These are phyloP conservation scores for Fusarium sororula DNA, from an alignment of 2,329 filamentous ascomycete species.

Conservation along the genomic window DNA sequence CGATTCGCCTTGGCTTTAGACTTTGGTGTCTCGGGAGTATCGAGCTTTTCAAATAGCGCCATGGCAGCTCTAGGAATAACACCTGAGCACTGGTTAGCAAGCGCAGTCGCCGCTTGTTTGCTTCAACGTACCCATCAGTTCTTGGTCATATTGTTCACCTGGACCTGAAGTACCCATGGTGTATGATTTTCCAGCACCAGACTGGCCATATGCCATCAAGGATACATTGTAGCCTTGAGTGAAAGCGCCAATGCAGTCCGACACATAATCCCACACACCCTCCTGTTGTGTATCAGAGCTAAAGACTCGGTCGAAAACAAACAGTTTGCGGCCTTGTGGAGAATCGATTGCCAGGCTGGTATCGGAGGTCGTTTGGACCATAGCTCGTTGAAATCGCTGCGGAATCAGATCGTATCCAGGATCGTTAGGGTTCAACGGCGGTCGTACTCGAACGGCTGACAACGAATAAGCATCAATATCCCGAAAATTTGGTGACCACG, in stretches of 20 bases:
- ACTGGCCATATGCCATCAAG: slow-evolving; percentile 95
- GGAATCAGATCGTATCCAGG: slow-evolving; percentile 95
- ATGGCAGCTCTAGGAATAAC: slow-evolving; percentile 94
- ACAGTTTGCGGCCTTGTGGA: slow-evolving; percentile 90
- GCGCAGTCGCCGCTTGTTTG: neutral
- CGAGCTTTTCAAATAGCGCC: slow-evolving; percentile 87
- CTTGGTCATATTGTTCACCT: slow-evolving; percentile 73
- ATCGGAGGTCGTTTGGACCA: slow-evolving; percentile 87
- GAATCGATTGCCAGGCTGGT: slow-evolving; percentile 91
- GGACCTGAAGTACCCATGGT: slow-evolving; percentile 98
- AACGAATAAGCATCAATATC: neutral
- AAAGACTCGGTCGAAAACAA: slow-evolving; percentile 97
- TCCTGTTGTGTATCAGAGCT: slow-evolving; percentile 83
- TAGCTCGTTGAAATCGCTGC: slow-evolving; percentile 91
- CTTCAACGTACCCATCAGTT: slow-evolving; percentile 76
- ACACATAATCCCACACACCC: slow-evolving; percentile 92
- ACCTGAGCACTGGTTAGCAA: slow-evolving; percentile 60
- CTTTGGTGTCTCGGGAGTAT: slow-evolving; percentile 66
- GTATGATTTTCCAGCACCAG: slow-evolving; percentile 96
- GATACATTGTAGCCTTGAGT: slow-evolving; percentile 98
- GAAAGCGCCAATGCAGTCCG: slow-evolving; percentile 89
- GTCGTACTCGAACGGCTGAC: slow-evolving; percentile 89
- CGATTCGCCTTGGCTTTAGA: slow-evolving; percentile 60
- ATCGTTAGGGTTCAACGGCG: slow-evolving; percentile 82
- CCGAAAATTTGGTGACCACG: neutral